phyloP scores from a whole-genome alignment of 1,284 basidiomycete genomes.

The Boletus semigastroideus region DNA sequence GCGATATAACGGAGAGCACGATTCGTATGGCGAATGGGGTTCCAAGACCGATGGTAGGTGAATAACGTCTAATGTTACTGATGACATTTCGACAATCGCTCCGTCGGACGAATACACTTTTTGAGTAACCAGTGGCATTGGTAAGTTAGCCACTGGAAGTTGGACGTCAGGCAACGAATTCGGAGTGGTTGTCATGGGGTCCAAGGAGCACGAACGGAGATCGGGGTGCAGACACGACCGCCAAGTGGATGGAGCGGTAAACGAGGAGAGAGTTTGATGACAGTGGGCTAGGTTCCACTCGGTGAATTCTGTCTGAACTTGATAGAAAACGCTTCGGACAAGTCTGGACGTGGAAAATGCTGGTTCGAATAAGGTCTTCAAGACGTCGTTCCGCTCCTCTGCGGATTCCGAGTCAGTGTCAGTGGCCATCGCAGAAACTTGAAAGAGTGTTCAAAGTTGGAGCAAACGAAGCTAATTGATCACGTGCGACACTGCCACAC shows the following conservation, averaged over 20 bases:
- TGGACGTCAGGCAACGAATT: neutral
- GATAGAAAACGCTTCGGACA: constrained; percentile 15
- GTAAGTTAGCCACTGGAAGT: neutral
- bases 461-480: neutral
- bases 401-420: constrained; percentile 3
- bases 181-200: neutral
- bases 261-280: constrained; percentile 14
- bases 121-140: constrained; percentile 6
- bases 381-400: constrained; percentile 12
- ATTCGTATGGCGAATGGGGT: constrained; percentile 47
- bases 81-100: constrained; percentile 9
- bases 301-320: constrained; percentile 24
- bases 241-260: constrained; percentile 21
- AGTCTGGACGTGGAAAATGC: constrained; percentile 9
- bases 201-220: constrained; percentile 10
- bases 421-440: constrained; percentile 4
- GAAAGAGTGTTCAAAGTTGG: neutral
- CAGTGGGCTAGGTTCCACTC: constrained; percentile 23
- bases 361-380: constrained; percentile 6
- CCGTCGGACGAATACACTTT: constrained; percentile 17
- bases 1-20: constrained; percentile 45
- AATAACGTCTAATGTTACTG: constrained; percentile 18
- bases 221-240: constrained; percentile 13
- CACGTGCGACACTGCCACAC: constrained; percentile 16
- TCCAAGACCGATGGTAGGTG: constrained; percentile 15